These are phyloP conservation scores for Aspergillus incahuasiensis DNA, from an alignment of 495 filamentous ascomycete genomes.

Conservation along the genomic window DNA sequence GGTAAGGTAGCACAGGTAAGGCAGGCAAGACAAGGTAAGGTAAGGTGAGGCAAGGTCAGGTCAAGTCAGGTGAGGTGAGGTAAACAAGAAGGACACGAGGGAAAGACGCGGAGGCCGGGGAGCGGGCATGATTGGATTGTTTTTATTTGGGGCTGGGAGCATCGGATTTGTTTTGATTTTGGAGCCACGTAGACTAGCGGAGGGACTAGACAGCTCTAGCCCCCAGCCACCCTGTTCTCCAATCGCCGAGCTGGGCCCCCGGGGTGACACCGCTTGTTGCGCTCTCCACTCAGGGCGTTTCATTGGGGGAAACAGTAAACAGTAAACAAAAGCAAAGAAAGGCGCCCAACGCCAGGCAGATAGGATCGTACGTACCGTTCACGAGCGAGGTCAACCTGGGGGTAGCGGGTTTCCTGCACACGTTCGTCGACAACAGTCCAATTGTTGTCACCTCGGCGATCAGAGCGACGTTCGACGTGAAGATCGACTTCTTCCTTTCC, in stretches of 20 bases:
- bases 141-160: conserved; percentile 15
- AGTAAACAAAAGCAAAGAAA: conserved; percentile 13
- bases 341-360: neutral
- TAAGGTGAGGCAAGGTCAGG: conserved; percentile 13
- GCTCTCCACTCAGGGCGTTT: conserved; percentile 19
- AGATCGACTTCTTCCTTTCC: conserved; percentile 79
- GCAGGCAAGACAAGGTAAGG: neutral
- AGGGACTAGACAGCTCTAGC: conserved; percentile 30
- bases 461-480: conserved; percentile 50
- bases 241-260: neutral
- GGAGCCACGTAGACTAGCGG: conserved; percentile 39
- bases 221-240: conserved; percentile 19
- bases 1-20: no score
- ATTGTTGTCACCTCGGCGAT: conserved; percentile 28
- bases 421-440: conserved; percentile 30
- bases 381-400: conserved; percentile 52
- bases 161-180: conserved; percentile 27
- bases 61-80: conserved; percentile 19
- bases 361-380: conserved; percentile 42
- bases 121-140: conserved; percentile 18
- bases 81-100: conserved; percentile 22
- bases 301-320: conserved; percentile 13
- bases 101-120: conserved; percentile 6
- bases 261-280: conserved; percentile 26
- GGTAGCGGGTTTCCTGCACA: conserved; percentile 19